Evolutionary conservation across 1,284 basidiomycete species (phyloP).

Genomic region (Pseudozyma sp.): DNA sequence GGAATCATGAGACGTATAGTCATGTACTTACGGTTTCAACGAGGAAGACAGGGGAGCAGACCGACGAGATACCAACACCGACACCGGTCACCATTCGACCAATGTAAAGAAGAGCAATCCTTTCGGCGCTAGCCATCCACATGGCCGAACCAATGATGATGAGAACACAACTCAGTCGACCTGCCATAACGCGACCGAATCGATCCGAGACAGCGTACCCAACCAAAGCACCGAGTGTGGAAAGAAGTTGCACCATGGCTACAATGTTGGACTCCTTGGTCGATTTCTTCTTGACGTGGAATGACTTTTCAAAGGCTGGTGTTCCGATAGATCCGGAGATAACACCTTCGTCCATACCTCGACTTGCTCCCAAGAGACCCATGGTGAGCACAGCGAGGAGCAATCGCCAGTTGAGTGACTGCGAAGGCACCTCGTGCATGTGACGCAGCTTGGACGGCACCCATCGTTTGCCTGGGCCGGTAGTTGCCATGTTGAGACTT

Average conservation of each 20-base stretch:
- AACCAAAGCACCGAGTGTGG: conserved; percentile 27
- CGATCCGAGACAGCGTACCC: conserved; percentile 22
- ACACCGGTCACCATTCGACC: conserved; percentile 26
- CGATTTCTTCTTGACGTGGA: conserved; percentile 28
- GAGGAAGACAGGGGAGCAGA: conserved; percentile 32
- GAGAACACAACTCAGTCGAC: conserved; percentile 22
- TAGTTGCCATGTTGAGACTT: not conserved
- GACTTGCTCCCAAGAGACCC: conserved; percentile 34
- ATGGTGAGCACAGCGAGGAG: conserved; percentile 29
- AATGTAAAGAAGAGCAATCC: conserved; percentile 20
- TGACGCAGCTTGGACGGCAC: conserved; percentile 32
- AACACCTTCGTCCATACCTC: conserved; percentile 37
- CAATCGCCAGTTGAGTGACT: conserved; percentile 34
- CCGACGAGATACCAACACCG: conserved; percentile 29
- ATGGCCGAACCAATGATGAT: conserved; percentile 26
- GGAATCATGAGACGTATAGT: too few species aligned
- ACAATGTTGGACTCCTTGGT: conserved; percentile 44
- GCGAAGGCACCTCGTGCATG: conserved; percentile 30
- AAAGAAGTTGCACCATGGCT: conserved; percentile 39
- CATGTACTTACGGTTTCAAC: conserved; percentile 14
- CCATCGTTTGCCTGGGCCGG: conserved; percentile 12
- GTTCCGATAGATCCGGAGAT: conserved; percentile 26
- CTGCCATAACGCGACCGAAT: conserved; percentile 23
- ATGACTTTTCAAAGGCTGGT: conserved; percentile 20
- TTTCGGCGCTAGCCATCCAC: conserved; percentile 25